Conservation (phyloP, 2,329 filamentous ascomycete species). For the Leptographium flavum region DNA sequence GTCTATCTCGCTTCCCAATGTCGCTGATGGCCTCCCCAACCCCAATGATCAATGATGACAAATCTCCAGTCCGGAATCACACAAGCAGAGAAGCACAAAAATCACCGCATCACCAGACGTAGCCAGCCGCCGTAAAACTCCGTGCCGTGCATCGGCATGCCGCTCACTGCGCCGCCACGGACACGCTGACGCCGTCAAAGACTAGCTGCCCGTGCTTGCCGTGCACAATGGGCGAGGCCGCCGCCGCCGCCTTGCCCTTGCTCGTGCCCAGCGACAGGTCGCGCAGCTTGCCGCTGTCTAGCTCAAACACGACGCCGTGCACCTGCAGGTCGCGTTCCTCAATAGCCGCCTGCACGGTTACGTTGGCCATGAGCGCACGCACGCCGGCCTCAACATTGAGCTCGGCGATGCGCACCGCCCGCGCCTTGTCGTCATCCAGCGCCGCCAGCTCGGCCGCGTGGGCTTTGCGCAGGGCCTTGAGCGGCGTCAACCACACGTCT, state of each 20-base stretch:
- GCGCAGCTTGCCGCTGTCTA: conserved; percentile 31
- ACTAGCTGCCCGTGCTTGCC: conserved; percentile 36
- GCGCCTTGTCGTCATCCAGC: conserved; percentile 37
- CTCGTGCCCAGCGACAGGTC: conserved; percentile 29
- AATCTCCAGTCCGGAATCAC: no score
- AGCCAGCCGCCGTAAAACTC: no score
- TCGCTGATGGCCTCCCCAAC: no score
- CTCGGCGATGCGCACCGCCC: conserved; percentile 52
- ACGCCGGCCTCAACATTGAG: conserved; percentile 62
- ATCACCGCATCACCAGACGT: no score
- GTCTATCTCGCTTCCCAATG: no score
- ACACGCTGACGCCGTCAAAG: conserved; percentile 27
- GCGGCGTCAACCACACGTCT: conserved; percentile 39
- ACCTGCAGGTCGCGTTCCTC: conserved; percentile 55
- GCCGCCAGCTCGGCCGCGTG: conserved; percentile 41
- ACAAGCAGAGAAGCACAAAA: no score
- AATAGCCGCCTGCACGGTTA: conserved; percentile 55
- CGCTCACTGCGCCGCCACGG: conserved; percentile 15
- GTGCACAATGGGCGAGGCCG: conserved; percentile 23
- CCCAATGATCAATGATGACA: no score
- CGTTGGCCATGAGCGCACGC: conserved; percentile 52
- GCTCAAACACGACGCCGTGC: conserved; percentile 66
- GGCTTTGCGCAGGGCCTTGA: conserved; percentile 27
- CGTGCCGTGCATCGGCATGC: no score
- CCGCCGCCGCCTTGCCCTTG: conserved; percentile 6